These are phyloP conservation scores for Calonectria henricotiae DNA, from an alignment of 2,329 filamentous ascomycete species.

Conservation along the genomic window DNA sequence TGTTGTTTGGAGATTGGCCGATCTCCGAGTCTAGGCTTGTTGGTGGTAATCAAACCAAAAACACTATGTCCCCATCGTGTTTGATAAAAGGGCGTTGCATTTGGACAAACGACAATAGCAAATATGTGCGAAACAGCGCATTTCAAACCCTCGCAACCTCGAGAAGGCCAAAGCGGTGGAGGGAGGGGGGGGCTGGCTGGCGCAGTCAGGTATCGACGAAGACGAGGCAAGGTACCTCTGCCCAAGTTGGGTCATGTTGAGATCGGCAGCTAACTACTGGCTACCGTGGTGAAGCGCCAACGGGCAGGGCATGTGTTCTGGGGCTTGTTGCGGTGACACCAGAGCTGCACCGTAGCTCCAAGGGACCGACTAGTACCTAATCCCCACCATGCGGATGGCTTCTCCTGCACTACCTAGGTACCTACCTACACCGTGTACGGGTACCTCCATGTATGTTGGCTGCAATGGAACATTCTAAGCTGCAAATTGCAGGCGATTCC, in stretches of 20 bases:
- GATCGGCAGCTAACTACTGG: slow-evolving; percentile 6
- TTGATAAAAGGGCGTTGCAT: not conserved
- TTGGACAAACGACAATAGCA: not conserved
- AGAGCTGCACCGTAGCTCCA: slow-evolving; percentile 11
- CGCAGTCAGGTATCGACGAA: slow-evolving; percentile 8
- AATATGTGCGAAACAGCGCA: slow-evolving; percentile 16
- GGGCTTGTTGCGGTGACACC: slow-evolving; percentile 23
- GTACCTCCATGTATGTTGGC: slow-evolving; percentile 19
- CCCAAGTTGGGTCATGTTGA: slow-evolving; percentile 17
- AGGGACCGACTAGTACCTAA: slow-evolving; percentile 6
- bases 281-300: slow-evolving; percentile 3
- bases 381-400: slow-evolving; percentile 6
- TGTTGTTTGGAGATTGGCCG: not conserved
- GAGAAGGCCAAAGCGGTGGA: slow-evolving; percentile 10
- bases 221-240: not conserved
- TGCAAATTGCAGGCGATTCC: slow-evolving; percentile 19
- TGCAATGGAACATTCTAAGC: slow-evolving; percentile 22
- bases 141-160: not conserved
- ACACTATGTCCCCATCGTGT: not conserved
- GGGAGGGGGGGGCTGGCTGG: not conserved
- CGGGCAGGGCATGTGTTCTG: slow-evolving; percentile 16
- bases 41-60: slow-evolving; percentile 7
- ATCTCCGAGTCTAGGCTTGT: not conserved
- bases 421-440: not conserved
- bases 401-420: not conserved